Evolutionary conservation across 352 stramenopile genomes (phyloP).

Genomic region (Globisporangium cylindrosporum): DNA sequence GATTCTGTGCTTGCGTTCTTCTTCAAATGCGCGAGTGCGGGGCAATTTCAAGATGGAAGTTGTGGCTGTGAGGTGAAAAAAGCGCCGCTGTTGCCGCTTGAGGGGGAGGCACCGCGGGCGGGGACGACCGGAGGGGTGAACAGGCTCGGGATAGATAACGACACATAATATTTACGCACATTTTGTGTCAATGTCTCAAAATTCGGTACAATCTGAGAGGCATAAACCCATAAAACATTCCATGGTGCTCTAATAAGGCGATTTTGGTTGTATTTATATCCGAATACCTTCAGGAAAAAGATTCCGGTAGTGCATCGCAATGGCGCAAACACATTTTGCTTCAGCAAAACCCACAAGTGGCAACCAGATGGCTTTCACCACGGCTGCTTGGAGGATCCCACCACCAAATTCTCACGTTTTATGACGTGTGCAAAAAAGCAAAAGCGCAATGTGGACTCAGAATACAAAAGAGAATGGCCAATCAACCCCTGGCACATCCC

Average conservation of each 20-base stretch:
- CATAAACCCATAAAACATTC: no score
- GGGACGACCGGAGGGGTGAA: background rate
- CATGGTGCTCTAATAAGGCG: background rate
- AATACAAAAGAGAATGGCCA: background rate
- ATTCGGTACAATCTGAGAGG: no score
- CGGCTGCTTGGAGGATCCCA: conserved; percentile 14
- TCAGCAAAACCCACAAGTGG: conserved; percentile 4
- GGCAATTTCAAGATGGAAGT: background rate
- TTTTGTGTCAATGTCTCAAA: no score
- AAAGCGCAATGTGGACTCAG: background rate
- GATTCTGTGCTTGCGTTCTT: background rate
- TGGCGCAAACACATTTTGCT: conserved; percentile 20
- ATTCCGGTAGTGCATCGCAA: background rate
- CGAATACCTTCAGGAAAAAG: background rate
- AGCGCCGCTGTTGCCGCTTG: conserved; percentile 4
- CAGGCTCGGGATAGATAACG: background rate
- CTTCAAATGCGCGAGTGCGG: background rate
- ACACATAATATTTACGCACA: no score
- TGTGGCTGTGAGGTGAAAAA: conserved; percentile 6
- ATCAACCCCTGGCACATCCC: background rate
- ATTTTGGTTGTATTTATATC: background rate
- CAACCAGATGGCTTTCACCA: conserved; percentile 5
- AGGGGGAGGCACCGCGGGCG: background rate
- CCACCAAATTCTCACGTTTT: conserved; percentile 4
- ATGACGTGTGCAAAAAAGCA: background rate